phyloP scores from a whole-genome alignment of 2,329 filamentous ascomycete species.

The Pezicula carpinea region DNA sequence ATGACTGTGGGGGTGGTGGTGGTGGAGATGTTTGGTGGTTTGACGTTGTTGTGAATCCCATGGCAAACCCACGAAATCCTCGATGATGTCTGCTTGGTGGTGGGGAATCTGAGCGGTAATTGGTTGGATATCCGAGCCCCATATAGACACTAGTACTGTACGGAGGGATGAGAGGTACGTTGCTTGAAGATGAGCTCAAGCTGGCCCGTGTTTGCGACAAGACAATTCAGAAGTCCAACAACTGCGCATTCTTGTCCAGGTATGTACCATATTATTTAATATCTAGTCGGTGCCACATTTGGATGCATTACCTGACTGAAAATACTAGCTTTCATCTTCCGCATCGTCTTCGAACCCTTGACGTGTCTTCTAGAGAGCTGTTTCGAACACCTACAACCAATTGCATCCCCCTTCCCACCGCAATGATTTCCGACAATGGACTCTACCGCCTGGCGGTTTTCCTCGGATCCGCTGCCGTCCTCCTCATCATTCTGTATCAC shows the following conservation, averaged over 20 bases:
- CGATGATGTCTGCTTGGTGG: conserved; percentile 13
- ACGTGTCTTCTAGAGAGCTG: conserved; percentile 5
- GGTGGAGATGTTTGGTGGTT: conserved; percentile 9
- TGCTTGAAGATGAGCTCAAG: conserved; percentile 27
- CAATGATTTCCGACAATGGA: conserved; percentile 90
- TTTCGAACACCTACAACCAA: conserved; percentile 2
- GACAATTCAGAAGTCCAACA: conserved; percentile 7
- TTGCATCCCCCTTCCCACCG: conserved; percentile 32
- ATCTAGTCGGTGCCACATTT: not conserved
- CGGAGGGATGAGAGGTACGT: conserved; percentile 11
- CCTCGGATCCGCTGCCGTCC: conserved; percentile 83
- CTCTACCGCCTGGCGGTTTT: conserved; percentile 92
- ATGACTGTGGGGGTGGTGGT: conserved; percentile 21
- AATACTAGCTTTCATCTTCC: conserved; percentile 1
- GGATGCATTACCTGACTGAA: no score
- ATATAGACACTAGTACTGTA: conserved; percentile 7
- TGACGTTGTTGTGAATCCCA: conserved; percentile 6
- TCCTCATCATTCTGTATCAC: conserved; percentile 91
- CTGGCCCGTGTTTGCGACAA: conserved; percentile 23
- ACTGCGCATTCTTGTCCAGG: conserved; percentile 4
- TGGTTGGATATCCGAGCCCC: conserved; percentile 21
- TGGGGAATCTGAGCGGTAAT: conserved; percentile 13
- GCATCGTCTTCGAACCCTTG: conserved; percentile 5
- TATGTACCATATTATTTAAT: not conserved
- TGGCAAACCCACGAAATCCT: conserved; percentile 8